phyloP scores from a whole-genome alignment of 345 rosid species.

The Eutrema yunnanense region DNA sequence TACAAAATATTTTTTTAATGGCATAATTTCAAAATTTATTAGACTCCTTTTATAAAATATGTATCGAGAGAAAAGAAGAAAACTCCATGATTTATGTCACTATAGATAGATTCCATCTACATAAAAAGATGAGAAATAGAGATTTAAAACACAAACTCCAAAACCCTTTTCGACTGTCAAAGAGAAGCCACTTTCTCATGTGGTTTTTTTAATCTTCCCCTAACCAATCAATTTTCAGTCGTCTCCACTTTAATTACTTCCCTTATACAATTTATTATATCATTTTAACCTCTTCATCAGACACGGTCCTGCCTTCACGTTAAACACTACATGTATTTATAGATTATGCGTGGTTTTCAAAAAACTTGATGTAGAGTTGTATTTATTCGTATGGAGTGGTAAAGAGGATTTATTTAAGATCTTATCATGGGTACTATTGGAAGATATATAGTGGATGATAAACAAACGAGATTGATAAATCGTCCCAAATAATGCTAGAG shows the following conservation, averaged over 20 bases:
- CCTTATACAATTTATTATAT: not conserved
- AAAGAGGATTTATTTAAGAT: not conserved
- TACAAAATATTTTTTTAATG: not conserved
- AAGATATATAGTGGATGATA: not conserved
- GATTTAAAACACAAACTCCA: not conserved
- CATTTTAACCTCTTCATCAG: not conserved
- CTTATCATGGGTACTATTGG: not conserved
- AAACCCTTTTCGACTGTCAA: slow-evolving; percentile 24
- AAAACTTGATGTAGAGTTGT: not conserved
- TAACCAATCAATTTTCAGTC: slow-evolving; percentile 28
- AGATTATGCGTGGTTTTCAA: slow-evolving; percentile 4
- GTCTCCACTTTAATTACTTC: slow-evolving; percentile 15
- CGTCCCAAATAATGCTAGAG: not conserved
- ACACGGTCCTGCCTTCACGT: slow-evolving; percentile 47
- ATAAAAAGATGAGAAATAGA: not conserved
- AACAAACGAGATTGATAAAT: not conserved
- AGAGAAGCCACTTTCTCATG: slow-evolving; percentile 32
- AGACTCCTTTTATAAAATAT: not conserved
- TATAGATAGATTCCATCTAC: slow-evolving; percentile 5
- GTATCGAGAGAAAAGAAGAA: slow-evolving; percentile 4
- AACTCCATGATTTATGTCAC: slow-evolving; percentile 24
- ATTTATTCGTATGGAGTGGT: not conserved
- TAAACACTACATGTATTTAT: not conserved
- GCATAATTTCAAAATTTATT: not conserved
- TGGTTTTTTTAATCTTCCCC: slow-evolving; percentile 21